Evolutionary conservation across 2,329 filamentous ascomycete genomes (phyloP).

Genomic region (Microsporum canis): DNA sequence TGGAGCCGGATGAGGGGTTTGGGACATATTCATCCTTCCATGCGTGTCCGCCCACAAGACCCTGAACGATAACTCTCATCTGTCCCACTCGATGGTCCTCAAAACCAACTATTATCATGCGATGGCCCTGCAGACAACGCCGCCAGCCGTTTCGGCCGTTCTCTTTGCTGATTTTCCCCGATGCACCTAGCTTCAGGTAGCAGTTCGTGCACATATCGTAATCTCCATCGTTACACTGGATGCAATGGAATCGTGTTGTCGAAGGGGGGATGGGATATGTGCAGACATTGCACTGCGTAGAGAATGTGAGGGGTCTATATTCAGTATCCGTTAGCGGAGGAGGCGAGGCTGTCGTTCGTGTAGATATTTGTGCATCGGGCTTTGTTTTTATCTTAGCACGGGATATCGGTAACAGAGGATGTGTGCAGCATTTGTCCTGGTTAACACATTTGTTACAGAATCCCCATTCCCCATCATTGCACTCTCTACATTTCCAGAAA

Average conservation of each 20-base stretch:
- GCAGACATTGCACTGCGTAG: slow-evolving; percentile 69
- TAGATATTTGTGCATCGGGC: background rate
- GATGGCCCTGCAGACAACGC: slow-evolving; percentile 65
- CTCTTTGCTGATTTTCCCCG: slow-evolving; percentile 55
- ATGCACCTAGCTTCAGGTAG: slow-evolving; percentile 56
- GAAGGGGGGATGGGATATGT: slow-evolving; percentile 58
- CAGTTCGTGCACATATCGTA: slow-evolving; percentile 76
- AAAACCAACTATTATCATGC: slow-evolving; percentile 74
- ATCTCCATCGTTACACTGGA: slow-evolving; percentile 63
- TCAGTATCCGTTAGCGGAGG: slow-evolving; percentile 1
- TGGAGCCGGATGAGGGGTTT: slow-evolving; percentile 12
- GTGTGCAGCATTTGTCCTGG: slow-evolving; percentile 66
- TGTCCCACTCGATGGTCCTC: slow-evolving; percentile 56
- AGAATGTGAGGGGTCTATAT: slow-evolving; percentile 61
- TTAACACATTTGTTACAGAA: slow-evolving; percentile 85
- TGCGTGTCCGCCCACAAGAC: slow-evolving; percentile 65
- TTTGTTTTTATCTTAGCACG: slow-evolving; percentile 37
- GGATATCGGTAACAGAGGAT: slow-evolving; percentile 65
- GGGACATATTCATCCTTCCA: slow-evolving; percentile 49
- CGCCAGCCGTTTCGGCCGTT: slow-evolving; percentile 77
- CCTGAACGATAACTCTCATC: slow-evolving; percentile 54
- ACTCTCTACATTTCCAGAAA: slow-evolving; percentile 79
- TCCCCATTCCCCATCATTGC: slow-evolving; percentile 90
- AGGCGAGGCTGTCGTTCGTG: background rate
- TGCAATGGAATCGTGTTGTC: slow-evolving; percentile 67